phyloP scores from a whole-genome alignment of 2,329 filamentous ascomycete genomes.

The Hypoxylon sp. region DNA sequence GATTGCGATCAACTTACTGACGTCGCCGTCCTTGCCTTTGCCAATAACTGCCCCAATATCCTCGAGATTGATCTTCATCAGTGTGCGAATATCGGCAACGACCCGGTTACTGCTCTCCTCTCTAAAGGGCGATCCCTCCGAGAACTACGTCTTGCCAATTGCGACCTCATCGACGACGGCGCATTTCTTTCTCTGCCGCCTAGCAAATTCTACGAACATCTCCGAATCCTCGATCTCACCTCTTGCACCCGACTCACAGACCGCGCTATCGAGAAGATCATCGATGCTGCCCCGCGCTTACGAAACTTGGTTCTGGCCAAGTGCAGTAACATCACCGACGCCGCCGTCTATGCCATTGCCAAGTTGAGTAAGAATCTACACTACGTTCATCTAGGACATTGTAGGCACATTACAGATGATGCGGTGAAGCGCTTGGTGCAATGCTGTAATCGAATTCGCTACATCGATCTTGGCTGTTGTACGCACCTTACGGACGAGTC shows the following conservation, averaged over 20 bases:
- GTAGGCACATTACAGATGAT: constrained; percentile 87
- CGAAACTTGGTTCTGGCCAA: constrained; percentile 95
- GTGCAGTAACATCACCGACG: constrained; percentile 91
- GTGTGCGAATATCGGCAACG: constrained; percentile 83
- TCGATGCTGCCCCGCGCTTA: constrained; percentile 85
- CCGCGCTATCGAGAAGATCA: constrained; percentile 87
- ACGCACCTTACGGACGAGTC: constrained; percentile 87
- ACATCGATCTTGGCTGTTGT: constrained; percentile 98
- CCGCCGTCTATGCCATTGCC: constrained; percentile 86
- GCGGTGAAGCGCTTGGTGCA: constrained; percentile 87
- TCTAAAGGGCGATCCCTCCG: constrained; percentile 84
- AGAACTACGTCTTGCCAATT: constrained; percentile 88
- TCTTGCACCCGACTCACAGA: constrained; percentile 88
- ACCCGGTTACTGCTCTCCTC: constrained; percentile 84
- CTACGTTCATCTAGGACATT: constrained; percentile 96
- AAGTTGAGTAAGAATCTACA: constrained; percentile 94
- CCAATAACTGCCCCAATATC: constrained; percentile 88
- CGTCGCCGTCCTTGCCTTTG: constrained; percentile 84
- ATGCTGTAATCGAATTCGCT: constrained; percentile 91
- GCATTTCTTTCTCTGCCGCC: constrained; percentile 85
- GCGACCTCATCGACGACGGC: constrained; percentile 84
- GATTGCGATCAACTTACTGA: constrained; percentile 89
- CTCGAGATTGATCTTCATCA: constrained; percentile 96
- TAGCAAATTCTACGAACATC: constrained; percentile 79
- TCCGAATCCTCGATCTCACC: constrained; percentile 93